Conservation (phyloP, 2,329 filamentous ascomycete species). For the Aspergillus ustus region DNA sequence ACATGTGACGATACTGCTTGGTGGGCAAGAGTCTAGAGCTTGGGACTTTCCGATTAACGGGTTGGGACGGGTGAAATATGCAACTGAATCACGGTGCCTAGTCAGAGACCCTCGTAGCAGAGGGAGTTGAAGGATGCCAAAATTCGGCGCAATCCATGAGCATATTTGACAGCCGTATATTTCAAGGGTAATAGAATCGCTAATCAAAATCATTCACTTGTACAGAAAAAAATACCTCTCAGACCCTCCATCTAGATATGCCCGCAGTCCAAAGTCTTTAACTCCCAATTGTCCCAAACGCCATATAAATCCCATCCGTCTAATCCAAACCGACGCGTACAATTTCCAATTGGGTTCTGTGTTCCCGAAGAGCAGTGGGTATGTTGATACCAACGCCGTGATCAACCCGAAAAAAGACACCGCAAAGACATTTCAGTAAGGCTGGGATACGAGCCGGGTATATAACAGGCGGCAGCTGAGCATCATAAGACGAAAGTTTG, state of each 20-base stretch:
- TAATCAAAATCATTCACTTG: slow-evolving; percentile 6
- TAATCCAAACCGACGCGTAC: not conserved
- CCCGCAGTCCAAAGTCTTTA: not conserved
- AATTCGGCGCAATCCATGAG: not conserved
- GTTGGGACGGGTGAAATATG: slow-evolving; percentile 4
- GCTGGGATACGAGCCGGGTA: not conserved
- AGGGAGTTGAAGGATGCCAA: not conserved
- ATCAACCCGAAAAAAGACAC: not conserved
- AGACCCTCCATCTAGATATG: slow-evolving; percentile 2
- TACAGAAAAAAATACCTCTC: slow-evolving; percentile 1
- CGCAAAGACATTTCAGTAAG: not conserved
- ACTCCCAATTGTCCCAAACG: slow-evolving; percentile 15
- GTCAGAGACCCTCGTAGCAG: not conserved
- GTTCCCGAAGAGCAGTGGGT: not conserved
- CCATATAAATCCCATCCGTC: slow-evolving; percentile 13
- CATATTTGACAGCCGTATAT: not conserved
- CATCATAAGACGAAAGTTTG: not conserved
- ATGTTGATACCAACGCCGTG: not conserved
- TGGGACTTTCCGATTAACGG: slow-evolving; percentile 15
- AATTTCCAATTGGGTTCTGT: not conserved
- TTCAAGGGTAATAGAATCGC: not conserved
- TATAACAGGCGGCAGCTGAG: not conserved
- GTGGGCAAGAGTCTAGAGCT: slow-evolving; percentile 10
- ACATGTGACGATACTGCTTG: slow-evolving; percentile 17
- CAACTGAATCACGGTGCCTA: not conserved